Evolutionary conservation across 2,329 filamentous ascomycete species (phyloP), one percentile per base, ranked within the genome.

Genomic region (Beauveria asiatica): DNA sequence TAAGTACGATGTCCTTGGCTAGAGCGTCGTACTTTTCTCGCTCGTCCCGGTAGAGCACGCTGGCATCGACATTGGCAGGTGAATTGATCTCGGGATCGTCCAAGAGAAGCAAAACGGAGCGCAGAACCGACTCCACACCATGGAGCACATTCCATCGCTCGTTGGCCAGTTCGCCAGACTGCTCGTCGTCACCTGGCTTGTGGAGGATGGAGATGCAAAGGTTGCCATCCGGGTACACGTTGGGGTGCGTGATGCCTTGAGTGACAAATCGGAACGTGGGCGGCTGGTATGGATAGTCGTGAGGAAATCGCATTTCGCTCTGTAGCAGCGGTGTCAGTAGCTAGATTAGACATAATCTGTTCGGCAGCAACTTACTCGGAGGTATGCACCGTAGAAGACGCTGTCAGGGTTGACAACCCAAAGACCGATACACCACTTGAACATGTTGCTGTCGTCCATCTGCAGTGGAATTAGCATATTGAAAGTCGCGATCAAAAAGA

Each of bases 171-270:
- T 97, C 93, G 63, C 94, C 94, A 0, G 92, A 96, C 80, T 92
- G 93, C 66, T 89, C 84, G 70, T 97, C 93, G 63, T 97, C 91
- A 65, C 94, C 94, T 0, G 94, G 92, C 19, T 85, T 83, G 74
- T 99, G 93, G 11, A 99, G 85, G 68, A 99, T 99, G 50, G 92
- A 97, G 72, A 99, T 97, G 78, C 94, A 97, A 49, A 97, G 83
- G 66, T 87, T 87, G 67, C 93, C 93, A 72, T 97, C 90, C 6
- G 85, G 76, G 76, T 97, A 97, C 69, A 99, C 87, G 73, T 99
- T 99, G 3, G 93, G 93, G 73, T 99, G 93, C 76, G 85, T 91
- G 64, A 97, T 87, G 17, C 89, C 85, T 39, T 81, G 82, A 23
- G 78, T 76, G 19, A 85, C 72, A 76, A 99, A 97, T 64, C 87